Evolutionary conservation across 176 grass and related monocot genomes (phyloP).

Genomic region (Oryza meyeriana): DNA sequence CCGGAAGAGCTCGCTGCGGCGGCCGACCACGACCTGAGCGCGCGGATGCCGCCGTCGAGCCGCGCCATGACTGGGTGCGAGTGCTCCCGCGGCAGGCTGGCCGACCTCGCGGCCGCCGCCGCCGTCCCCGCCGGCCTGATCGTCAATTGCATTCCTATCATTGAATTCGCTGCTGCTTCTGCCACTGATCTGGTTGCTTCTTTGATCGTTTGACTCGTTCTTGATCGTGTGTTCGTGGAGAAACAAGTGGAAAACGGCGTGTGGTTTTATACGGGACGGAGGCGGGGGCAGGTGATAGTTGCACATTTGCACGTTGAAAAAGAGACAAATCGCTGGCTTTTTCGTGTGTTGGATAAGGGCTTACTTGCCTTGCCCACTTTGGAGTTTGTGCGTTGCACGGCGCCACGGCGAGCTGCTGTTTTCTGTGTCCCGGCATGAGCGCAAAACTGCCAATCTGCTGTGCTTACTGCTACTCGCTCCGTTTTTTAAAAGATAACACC

Average conservation of each 20-base stretch:
- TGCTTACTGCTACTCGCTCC: not conserved
- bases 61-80: conserved; percentile 36
- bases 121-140: conserved; percentile 8
- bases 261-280: not conserved
- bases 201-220: not conserved
- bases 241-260: not conserved
- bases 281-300: not conserved
- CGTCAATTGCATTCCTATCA: conserved; percentile 24
- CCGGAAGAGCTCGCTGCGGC: not conserved
- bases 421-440: not conserved
- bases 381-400: not conserved
- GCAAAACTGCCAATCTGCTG: not conserved
- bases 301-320: not conserved
- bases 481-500: no score
- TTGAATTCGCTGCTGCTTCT: not conserved
- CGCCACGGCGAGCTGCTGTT: not conserved
- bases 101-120: conserved; percentile 35
- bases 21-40: conserved; percentile 37
- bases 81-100: conserved; percentile 40
- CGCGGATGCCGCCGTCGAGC: conserved; percentile 30
- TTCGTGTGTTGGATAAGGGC: not conserved
- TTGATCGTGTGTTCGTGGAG: not conserved
- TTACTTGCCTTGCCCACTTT: not conserved
- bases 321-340: not conserved
- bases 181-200: not conserved